Evolutionary conservation across 768 basidiomycete genomes (phyloP), one percentile per base, ranked within the genome.

Genomic region (Naganishia vishniacii): DNA sequence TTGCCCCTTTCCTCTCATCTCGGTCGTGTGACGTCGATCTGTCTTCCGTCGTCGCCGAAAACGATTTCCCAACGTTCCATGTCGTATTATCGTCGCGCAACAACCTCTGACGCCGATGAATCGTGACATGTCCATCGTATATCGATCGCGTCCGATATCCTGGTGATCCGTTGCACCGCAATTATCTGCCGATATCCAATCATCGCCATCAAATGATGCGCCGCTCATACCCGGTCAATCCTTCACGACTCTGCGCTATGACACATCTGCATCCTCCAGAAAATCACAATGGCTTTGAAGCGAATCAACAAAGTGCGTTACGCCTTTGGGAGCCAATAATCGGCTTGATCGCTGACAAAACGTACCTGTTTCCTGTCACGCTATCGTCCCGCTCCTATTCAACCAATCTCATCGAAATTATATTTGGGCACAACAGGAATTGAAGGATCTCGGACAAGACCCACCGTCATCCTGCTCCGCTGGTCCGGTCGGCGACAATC

Each of bases 391-490:
- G 5, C 25, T 26, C 12, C 59, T 32, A 47, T 42, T 31, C 34
- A 20, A 20, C 56, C 23, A 28, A 32, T 31, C 42, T 4, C n/a
- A n/a, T n/a, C n/a, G n/a, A n/a, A n/a, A 44, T 46, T 31, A 29
- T 8, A 48, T 51, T 28, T 12, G 29, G 49, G 31, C 23, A 56
- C 20, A 37, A 41, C 68, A 99, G 95, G 95, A 99, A 86, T 85
- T 98, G 83, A 83, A 89, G 79, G 95, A 99, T 83, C 93, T 99
- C 79, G 93, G 93, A 61, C 92, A 93, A 76, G 95, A 99, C 83
- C 95, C 95, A 79, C 95, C 95, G 71, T 92, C 93, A 60, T 98
- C 95, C 63, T 99, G 95, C 87, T 93, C 91, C 73, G 95, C 95
- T 72, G 95, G 95, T 59, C 95, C 95, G 46, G 91, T 88, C 66